Evolutionary conservation across 2,329 filamentous ascomycete species (phyloP), one percentile per base, ranked within the genome.

Genomic region (Colletotrichum endophyticum): DNA sequence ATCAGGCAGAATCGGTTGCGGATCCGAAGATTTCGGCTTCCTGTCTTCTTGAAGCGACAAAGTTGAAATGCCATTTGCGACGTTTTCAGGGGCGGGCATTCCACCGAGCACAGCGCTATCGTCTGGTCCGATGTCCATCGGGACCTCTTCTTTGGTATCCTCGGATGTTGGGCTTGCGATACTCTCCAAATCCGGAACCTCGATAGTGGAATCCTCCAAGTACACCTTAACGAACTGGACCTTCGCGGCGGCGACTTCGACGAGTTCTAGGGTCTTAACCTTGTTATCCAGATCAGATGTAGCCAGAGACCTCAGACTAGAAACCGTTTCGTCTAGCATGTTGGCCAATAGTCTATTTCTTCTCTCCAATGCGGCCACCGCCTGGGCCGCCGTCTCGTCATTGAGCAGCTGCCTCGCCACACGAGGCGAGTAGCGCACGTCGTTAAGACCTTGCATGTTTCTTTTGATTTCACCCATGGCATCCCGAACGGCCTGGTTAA

Each of bases 401-500:
- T 80, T 80, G 27, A 87, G 82, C 2, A 85, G 78, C 56, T 84
- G 83, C 59, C 82, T 84, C 13, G 83, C 81, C 8, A 84, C 82
- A 67, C 84, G 85, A 27, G 86, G 85, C 16, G 85, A 83, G 34
- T 85, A 87, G 36, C 89, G 86, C 4, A 88, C 87, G 73, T 91
- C 90, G 78, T 95, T 93, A 36, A 94, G 88, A 34, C 90, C 90
- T 80, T 94, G 91, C 79, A 96, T 91, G 79, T 95, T 96, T 80
- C 94, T 94, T 76, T 91, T 91, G 66, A 96, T 94, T 84, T 98
- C 95, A 11, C 93, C 93, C 81, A 97, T 91, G 22, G 95, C 95
- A 79, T 95, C 94, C n/a, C 95, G 91, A 8, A 97, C 92, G 1
- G 93, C 94, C 83, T 94, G 94, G 81, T 95, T 96, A 72, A 97